Evolutionary conservation across 768 basidiomycete species (phyloP), one percentile per base, ranked within the genome.

Genomic region (Coprinopsis strossmayeri): DNA sequence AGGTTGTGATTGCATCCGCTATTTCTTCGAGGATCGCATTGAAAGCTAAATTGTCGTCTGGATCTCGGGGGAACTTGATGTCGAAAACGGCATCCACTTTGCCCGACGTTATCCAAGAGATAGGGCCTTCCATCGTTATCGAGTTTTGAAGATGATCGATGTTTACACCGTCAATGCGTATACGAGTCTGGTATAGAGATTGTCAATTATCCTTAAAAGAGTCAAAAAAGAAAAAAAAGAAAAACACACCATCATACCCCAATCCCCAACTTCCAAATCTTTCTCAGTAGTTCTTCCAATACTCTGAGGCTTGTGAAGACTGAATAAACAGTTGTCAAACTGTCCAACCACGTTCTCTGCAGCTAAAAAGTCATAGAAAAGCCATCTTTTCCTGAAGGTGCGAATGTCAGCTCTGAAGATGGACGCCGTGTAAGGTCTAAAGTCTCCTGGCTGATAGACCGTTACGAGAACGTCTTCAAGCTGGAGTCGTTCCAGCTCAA

Each of bases 301-400:
- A 61, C 91, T 95, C 69, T 97, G 95, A 4, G 95, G 95, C 60
- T 84, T 87, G 59, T 98, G 96, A 54, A 99, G 62, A 61, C 94
- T 97, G 69, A 96, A 96, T 17, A 99, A 62, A 58, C 96, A 99
- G 61, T 97, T 97, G 63, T 99, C 96, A 54, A 92, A 90, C 63
- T 99, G 96, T 3, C 96, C 96, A 7, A 96, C 95, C 34, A 98
- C 87, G 54, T 87, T 90, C 61, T 97, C 94, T 0, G 96, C 94
- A n/a, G 76, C 77, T 51, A 98, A 68, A 54, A 98, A 83, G 65
- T 99, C 96, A 64, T 94, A 94, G 64, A 96, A 96, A 30, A 95
- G 57, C 92, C 92, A 98, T 59, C 87, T 83, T 64, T 96, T 97
- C 48, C 96, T 74, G 55, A 98, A 79, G 24, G 73, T 76, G 11